Conservation (phyloP, 2,329 filamentous ascomycete genomes). For the Akanthomyces dipterigenus region DNA sequence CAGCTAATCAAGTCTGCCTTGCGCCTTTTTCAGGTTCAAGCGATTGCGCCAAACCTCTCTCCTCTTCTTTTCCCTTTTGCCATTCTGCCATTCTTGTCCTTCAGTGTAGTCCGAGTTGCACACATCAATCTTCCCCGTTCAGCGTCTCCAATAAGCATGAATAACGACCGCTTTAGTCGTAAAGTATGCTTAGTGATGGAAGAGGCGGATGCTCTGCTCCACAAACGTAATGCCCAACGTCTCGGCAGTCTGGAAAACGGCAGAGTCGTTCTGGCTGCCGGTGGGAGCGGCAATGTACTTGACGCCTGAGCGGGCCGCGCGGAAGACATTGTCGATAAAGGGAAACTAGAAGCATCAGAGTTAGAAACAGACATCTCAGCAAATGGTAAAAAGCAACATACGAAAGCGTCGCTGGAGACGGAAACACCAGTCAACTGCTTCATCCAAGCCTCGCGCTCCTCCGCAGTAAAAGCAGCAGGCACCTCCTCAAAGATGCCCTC, state of each 20-base stretch:
- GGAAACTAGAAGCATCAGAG: slow-evolving; percentile 60
- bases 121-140: not conserved
- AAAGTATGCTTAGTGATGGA: slow-evolving; percentile 97
- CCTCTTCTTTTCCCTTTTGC: not conserved
- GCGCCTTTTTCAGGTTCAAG: not conserved
- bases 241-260: slow-evolving; percentile 83
- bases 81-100: not conserved
- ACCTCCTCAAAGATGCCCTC: slow-evolving; percentile 88
- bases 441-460: slow-evolving; percentile 84
- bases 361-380: slow-evolving; percentile 20
- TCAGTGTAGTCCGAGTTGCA: not conserved
- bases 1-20: not conserved
- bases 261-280: slow-evolving; percentile 78
- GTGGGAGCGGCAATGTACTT: slow-evolving; percentile 94
- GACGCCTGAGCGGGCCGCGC: slow-evolving; percentile 77
- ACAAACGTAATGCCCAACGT: slow-evolving; percentile 90
- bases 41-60: not conserved
- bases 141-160: not conserved
- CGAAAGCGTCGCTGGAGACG: slow-evolving; percentile 90
- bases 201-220: slow-evolving; percentile 87
- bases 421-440: slow-evolving; percentile 74
- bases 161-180: no score
- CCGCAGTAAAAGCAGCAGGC: slow-evolving; percentile 69
- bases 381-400: slow-evolving; percentile 41
- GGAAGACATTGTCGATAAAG: slow-evolving; percentile 96